Evolutionary conservation across 352 stramenopile genomes (phyloP), one percentile per base, ranked within the genome.

Genomic region (Globisporangium mamillatum): DNA sequence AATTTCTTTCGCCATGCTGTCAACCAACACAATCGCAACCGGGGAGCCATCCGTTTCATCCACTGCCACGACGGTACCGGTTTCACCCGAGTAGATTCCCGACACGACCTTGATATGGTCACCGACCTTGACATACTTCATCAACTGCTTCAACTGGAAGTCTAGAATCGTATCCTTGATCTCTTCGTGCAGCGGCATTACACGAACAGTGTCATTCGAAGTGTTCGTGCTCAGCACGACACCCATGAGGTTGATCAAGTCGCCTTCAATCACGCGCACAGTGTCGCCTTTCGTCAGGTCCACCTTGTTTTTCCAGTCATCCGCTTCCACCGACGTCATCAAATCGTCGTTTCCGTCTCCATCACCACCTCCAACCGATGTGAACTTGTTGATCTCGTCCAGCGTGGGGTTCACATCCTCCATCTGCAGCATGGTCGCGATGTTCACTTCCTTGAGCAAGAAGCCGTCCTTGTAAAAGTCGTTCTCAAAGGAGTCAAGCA

Each of bases 51-150:
- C 85, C 16, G 79, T 88, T 25, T 96, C 88, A 54, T 96, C 89
- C 20, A 97, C 85, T 38, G 88, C 89, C 22, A 97, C 90, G 60
- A 97, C 90, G 7, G 88, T 97, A 59, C 90, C 90, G 2, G 90
- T 97, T 70, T 97, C 90, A 24, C 90, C 90, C 5, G 88, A 95
- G 74, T 97, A 97, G 46, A 88, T 84, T 4, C 90, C 90, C 32
- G 88, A 96, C 3, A 97, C 82, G 24, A 97, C 90, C 75, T 97
- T 97, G 71, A 97, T 95, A 66, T 97, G 89, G 68, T 96, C 90
- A 50, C 90, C 90, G n/a, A 96, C 87, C 64, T 96, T 96, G 66
- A 96, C 89, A 62, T 93, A 94, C 68, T 96, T 96, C 82, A 96
- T 94, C 59, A 96, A 66, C 66, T 96, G 89, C 66, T 92, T 94